phyloP scores from a whole-genome alignment of 179 eudicot species.

The Pouteria campechiana region DNA sequence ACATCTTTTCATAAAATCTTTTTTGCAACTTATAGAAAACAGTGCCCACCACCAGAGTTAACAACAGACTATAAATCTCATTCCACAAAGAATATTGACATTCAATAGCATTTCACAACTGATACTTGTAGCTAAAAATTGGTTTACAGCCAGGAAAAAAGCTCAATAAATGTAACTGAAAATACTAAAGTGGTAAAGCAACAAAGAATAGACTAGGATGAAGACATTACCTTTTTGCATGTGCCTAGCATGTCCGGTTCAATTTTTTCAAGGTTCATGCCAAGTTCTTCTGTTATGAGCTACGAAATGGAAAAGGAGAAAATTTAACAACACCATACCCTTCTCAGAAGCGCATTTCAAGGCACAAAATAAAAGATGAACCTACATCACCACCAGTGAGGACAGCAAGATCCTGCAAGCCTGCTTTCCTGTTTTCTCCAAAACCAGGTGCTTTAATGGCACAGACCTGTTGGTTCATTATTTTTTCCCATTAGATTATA shows the following conservation, averaged over 20 bases:
- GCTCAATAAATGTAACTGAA: no score
- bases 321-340: not conserved
- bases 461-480: constrained; percentile 71
- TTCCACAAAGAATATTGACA: no score
- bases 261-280: constrained; percentile 78
- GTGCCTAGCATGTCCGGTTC: constrained; percentile 72
- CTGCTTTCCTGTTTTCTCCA: constrained; percentile 82
- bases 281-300: constrained; percentile 93
- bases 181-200: no score
- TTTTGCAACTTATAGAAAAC: no score
- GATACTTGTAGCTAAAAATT: no score
- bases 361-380: not conserved
- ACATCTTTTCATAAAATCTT: no score
- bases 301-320: constrained; percentile 5
- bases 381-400: constrained; percentile 81
- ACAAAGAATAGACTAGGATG: not conserved
- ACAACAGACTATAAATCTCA: no score
- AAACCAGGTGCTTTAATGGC: constrained; percentile 97
- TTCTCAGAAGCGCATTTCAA: not conserved
- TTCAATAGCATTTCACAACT: no score
- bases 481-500: no score
- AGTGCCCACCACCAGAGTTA: no score
- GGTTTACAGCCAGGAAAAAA: no score
- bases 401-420: constrained; percentile 78
- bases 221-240: constrained; percentile 63